Evolutionary conservation across 2,329 filamentous ascomycete genomes (phyloP).

Genomic region (Trichophyton mentagrophytes): DNA sequence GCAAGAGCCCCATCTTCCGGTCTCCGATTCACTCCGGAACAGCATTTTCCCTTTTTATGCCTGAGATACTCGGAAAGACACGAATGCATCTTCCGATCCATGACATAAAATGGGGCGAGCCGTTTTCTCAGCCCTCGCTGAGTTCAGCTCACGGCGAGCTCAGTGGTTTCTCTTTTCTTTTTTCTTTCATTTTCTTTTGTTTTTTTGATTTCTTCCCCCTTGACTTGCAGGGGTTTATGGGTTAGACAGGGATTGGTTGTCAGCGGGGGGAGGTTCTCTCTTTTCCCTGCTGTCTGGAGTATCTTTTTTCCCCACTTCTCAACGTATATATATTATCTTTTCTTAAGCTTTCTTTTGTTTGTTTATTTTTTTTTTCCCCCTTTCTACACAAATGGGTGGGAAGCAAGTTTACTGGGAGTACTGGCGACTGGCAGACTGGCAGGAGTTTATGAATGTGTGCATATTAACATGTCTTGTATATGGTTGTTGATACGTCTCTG

Average conservation of each 20-base stretch:
- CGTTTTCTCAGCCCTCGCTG: neutral
- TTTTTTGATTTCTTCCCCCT: neutral
- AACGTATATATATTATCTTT: neutral
- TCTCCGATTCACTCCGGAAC: neutral
- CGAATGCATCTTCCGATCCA: neutral
- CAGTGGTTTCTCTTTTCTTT: neutral
- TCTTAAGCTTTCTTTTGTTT: too few relatives aligned
- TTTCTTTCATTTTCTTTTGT: neutral
- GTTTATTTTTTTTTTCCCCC: neutral
- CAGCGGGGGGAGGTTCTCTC: neutral
- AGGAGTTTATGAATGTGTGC: neutral
- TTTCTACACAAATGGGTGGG: neutral
- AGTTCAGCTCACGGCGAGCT: neutral
- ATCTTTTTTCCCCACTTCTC: neutral
- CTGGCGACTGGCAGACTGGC: neutral
- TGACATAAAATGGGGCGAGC: neutral
- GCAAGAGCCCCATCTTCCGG: neutral
- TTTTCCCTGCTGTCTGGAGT: neutral
- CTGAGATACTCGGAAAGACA: neutral
- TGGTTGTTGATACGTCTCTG: neutral
- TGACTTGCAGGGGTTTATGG: neutral
- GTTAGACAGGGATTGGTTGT: neutral
- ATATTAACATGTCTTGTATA: neutral
- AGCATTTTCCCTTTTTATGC: neutral
- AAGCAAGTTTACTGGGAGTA: neutral